A percentile compares a stretch with the other conserved stretches of the same genome.
Conservation (phyloP, 345 rosid genomes). For the Salix dunnii region DNA sequence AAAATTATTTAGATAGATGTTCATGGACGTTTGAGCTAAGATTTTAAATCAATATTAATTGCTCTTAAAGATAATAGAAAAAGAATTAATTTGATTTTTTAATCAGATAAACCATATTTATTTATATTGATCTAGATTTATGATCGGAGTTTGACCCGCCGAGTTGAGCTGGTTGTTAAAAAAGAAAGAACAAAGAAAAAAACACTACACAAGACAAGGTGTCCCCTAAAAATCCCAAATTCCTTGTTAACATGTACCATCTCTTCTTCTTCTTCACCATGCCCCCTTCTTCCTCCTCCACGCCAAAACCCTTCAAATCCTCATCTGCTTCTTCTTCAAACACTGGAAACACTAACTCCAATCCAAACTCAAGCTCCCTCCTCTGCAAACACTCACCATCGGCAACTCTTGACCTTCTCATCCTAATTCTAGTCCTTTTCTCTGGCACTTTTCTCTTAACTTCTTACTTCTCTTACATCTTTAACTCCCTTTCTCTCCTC, state of each 20-base stretch:
- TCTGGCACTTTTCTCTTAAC: conserved; percentile 70
- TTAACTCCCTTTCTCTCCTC: conserved; percentile 70
- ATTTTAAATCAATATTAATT: too few species aligned
- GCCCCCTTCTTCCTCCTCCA: conserved; percentile 17
- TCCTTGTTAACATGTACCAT: conserved; percentile 46
- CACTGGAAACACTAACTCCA: conserved; percentile 24
- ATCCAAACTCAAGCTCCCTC: conserved; percentile 27
- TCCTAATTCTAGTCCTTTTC: conserved; percentile 66
- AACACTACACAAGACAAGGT: too few species aligned
- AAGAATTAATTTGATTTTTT: too few species aligned
- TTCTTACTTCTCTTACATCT: conserved; percentile 81
- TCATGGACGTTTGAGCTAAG: too few species aligned
- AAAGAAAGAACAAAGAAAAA: too few species aligned
- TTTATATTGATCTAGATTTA: too few species aligned
- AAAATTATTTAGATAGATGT: too few species aligned
- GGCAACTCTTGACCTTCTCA: conserved; percentile 77
- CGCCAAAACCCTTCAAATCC: conserved; percentile 17
- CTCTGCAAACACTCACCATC: conserved; percentile 82
- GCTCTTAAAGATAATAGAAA: too few species aligned
- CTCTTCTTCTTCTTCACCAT: conserved; percentile 32
- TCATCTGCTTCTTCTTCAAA: conserved; percentile 2
- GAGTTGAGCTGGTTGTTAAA: too few species aligned
- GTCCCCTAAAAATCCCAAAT: not conserved
- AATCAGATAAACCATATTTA: too few species aligned
- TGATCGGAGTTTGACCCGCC: too few species aligned